Base-by-base conservation (phyloP, 2,329 filamentous ascomycete genomes). In the Allantophomopsis cytisporea region DNA sequence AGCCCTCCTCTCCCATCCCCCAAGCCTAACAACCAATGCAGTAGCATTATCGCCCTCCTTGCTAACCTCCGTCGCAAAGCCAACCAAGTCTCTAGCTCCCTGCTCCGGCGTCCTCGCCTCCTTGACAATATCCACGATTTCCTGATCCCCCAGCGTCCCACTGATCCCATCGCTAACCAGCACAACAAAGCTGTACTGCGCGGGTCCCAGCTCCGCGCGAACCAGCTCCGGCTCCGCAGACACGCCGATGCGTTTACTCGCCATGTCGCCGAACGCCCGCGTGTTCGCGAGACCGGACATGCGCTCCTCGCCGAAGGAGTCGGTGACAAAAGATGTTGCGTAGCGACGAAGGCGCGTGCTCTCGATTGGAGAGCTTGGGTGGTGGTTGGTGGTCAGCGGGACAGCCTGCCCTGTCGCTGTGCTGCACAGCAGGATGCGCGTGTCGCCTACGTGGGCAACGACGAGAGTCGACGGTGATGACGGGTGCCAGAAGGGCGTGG, bases 221-320 rank as follows among this genome's bases (percentile, higher is more conserved):
- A 74, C 76, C 44, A 95, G 76, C 54, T 96, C 88, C 0, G 91
- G 91, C 60, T 98, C 91, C 2, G 91, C 91, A 4, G 82, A 88
- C 11, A 98, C 89, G 20, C 91, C 91, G 39, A 96, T 80, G 39
- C 89, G 82, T 62, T 98, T 98, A 41, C 79, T 84, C 28, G 73
- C 73, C 62, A 95, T 86, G 63, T 98, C 91, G 18, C 91, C 91
- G 56, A 98, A 96, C 4, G 91, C 73, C 21, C 91, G 83, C 23
- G 85, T 93, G 62, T 98, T 98, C 49, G 91, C 91, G 1, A 98
- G 71, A 0, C 91, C 89, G 12, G 80, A 80, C 59, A 98, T 91
- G 49, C 91, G 86, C 61, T 96, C 88, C 62, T 98, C 91, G 54
- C 91, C 91, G 58, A 98, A 98, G 28, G 85, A 93, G 61, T 98